These are phyloP conservation scores for Tetrapyrgos nigripes DNA, from an alignment of 1,284 basidiomycete genomes.

Conservation along the genomic window DNA sequence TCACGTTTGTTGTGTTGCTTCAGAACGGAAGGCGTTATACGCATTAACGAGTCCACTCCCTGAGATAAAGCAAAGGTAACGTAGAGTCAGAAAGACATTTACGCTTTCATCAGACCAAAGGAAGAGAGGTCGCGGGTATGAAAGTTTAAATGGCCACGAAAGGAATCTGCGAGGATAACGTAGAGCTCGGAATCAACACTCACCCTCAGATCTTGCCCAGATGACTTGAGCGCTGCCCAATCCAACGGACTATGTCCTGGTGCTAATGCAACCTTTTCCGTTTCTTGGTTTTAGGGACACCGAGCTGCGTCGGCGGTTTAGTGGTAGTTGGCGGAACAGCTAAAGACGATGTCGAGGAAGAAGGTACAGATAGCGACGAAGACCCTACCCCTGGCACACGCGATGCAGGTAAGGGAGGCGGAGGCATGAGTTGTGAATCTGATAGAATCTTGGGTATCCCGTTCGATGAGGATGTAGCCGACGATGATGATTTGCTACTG, in stretches of 20 bases:
- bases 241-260: slow-evolving; percentile 94
- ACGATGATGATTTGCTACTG: slow-evolving; percentile 23
- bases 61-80: too few species aligned
- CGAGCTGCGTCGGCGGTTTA: slow-evolving; percentile 44
- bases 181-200: too few species aligned
- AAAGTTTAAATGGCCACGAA: neutral
- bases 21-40: slow-evolving; percentile 86
- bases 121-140: neutral
- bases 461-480: neutral
- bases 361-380: slow-evolving; percentile 44
- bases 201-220: slow-evolving; percentile 81
- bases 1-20: slow-evolving; percentile 84
- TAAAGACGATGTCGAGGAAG: slow-evolving; percentile 48
- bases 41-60: slow-evolving; percentile 71
- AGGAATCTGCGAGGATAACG: neutral
- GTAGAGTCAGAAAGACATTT: too few species aligned
- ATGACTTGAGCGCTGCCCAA: slow-evolving; percentile 90
- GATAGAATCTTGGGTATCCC: slow-evolving; percentile 51
- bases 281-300: slow-evolving; percentile 58
- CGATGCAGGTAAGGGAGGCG: slow-evolving; percentile 51
- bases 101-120: too few species aligned
- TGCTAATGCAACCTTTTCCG: slow-evolving; percentile 86
- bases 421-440: slow-evolving; percentile 72
- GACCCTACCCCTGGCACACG: neutral
- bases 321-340: slow-evolving; percentile 66